Evolutionary conservation across 257 asterid species (phyloP).

Genomic region (Gynochthodes officinalis): DNA sequence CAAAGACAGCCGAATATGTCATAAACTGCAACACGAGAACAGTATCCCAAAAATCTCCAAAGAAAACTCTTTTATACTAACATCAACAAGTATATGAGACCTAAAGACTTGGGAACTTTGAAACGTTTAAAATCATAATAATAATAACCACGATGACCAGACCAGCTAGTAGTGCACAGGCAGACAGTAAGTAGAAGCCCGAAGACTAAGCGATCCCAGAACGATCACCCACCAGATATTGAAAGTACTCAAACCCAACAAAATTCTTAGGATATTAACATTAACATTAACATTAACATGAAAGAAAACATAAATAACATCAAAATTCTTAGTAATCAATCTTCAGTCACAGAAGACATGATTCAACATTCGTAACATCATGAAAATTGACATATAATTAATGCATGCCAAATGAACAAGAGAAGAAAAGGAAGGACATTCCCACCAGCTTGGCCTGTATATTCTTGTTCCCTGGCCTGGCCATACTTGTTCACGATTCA

Average conservation of each 20-base stretch:
- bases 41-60: neutral
- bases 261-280: neutral
- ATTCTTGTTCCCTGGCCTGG: conserved; percentile 24
- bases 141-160: too few species aligned
- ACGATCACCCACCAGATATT: too few species aligned
- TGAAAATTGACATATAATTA: neutral
- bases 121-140: too few species aligned
- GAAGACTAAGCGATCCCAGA: neutral
- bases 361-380: too few species aligned
- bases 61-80: too few species aligned
- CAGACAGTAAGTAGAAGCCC: neutral
- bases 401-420: neutral
- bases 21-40: neutral
- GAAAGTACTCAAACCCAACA: too few species aligned
- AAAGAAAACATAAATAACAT: too few species aligned
- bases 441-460: conserved; percentile 38
- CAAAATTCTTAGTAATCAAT: too few species aligned
- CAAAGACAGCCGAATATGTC: neutral
- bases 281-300: too few species aligned
- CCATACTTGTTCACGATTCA: conserved; percentile 12
- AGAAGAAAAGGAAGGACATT: conserved; percentile 10
- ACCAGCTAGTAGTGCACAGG: too few species aligned
- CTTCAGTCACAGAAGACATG: too few species aligned
- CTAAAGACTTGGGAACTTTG: neutral
- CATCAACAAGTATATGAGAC: neutral